Evolutionary conservation across 768 basidiomycete species (phyloP), one percentile per base, ranked within the genome.

Genomic region (Leccinum disarticulatum): DNA sequence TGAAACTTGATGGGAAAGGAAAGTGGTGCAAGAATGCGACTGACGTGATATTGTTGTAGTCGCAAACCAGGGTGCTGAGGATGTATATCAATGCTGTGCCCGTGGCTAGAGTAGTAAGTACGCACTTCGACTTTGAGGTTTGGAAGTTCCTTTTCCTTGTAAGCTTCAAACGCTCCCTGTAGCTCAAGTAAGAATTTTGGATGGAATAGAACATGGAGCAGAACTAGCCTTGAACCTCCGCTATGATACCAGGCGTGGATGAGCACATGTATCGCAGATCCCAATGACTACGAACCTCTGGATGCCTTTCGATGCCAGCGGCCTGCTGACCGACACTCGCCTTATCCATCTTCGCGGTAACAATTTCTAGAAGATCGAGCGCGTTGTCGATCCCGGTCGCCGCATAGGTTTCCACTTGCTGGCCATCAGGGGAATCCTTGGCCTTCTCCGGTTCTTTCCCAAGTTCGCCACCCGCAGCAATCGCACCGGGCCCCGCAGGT

Each of bases 361-460:
- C 93, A 4, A 94, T 83, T 59, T 93, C 90, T 61, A 97, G 73
- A 56, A 96, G 80, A 74, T 98, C 95, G 54, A 98, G 72, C 9
- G 91, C 93, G 71, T 93, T 88, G 69, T 98, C 95, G 55, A 98
- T 83, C 13, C 95, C 95, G 25, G 91, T 93, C 14, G 95, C 95
- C 3, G 85, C 71, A 73, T 80, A 91, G 68, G 87, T 88, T 75
- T 93, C 87, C 13, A 81, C 73, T 57, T 83, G 81, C 54, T 76
- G 33, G 33, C 13, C 72, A 8, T 69, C 64, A 7, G 72, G 58
- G 30, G 75, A 72, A 35, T 55, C 69, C 55, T 64, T 69, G 3
- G 35, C n/a, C 56, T 72, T 67, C 55, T 65, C 68, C 47, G 64
- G 56, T 10, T 54, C 60, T 49, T 72, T 64, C 22, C 50, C 76